phyloP scores from a whole-genome alignment of 2,329 filamentous ascomycete species.

The Calonectria naviculata region DNA sequence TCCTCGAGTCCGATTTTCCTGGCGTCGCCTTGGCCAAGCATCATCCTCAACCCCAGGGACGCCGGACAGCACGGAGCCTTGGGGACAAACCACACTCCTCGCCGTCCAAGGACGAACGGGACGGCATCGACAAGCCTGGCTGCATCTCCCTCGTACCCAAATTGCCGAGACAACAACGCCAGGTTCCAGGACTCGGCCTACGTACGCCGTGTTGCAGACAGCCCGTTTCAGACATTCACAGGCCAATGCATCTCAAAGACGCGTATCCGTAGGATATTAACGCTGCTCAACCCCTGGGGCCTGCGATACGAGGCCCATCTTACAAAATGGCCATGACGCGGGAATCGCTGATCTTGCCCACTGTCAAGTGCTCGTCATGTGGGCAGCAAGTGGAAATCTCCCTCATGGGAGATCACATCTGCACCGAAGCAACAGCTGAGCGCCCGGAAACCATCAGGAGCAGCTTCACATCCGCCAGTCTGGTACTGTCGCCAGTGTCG shows the following conservation, averaged over 20 bases:
- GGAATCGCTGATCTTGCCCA: conserved; percentile 79
- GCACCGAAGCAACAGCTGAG: conserved; percentile 62
- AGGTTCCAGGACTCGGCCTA: conserved; percentile 2
- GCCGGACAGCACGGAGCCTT: conserved; percentile 41
- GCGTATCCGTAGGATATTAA: conserved; percentile 7
- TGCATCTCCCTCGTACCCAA: conserved; percentile 5
- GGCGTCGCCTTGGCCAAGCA: background rate
- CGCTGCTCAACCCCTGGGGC: conserved; percentile 9
- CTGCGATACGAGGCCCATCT: conserved; percentile 2
- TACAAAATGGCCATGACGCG: conserved; percentile 62
- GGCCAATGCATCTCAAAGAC: conserved; percentile 23
- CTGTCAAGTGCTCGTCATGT: conserved; percentile 90
- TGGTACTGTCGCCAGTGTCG: conserved; percentile 44
- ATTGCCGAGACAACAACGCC: conserved; percentile 2
- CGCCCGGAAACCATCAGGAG: conserved; percentile 47
- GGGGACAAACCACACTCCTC: conserved; percentile 38
- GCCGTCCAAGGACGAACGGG: conserved; percentile 17
- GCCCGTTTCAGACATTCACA: conserved; percentile 9
- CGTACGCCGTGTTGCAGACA: background rate
- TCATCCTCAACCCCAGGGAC: conserved; percentile 36
- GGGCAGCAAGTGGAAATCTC: conserved; percentile 83
- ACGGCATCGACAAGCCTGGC: conserved; percentile 14
- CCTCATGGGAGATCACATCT: conserved; percentile 87
- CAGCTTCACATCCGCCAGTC: conserved; percentile 1
- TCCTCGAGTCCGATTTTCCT: background rate